Percentiles rank a stretch among this genome's conserved stretches.
phyloP scores from a whole-genome alignment of 164 flowering plant genomes.

The Sextonia rubra region DNA sequence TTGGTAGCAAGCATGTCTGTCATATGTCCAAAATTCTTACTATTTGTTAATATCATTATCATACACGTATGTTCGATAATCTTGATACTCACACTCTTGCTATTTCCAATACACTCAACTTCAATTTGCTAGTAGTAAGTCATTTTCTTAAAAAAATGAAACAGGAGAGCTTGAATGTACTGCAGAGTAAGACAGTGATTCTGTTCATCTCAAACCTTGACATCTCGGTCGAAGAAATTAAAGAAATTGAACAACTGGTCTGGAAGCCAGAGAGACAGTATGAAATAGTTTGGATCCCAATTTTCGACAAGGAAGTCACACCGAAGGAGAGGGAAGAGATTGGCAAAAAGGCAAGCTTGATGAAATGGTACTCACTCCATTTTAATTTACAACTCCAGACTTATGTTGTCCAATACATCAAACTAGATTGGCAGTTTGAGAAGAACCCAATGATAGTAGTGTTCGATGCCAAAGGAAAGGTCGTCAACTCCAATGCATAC shows the following conservation, averaged over 20 bases:
- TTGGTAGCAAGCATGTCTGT: too few species aligned
- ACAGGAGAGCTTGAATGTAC: slow-evolving; percentile 52
- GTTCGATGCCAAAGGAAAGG: slow-evolving; percentile 28
- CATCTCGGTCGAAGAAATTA: slow-evolving; percentile 48
- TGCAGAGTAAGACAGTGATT: slow-evolving; percentile 67
- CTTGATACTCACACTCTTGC: too few species aligned
- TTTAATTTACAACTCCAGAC: slow-evolving; percentile 40
- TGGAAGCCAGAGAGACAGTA: slow-evolving; percentile 44
- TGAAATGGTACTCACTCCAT: slow-evolving; percentile 62
- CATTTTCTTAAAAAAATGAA: too few species aligned
- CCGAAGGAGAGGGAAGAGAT: too few species aligned
- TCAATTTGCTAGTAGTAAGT: too few species aligned
- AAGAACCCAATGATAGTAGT: slow-evolving; percentile 33
- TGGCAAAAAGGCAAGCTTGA: slow-evolving; percentile 12
- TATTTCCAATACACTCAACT: too few species aligned
- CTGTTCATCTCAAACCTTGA: slow-evolving; percentile 72
- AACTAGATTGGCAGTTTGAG: slow-evolving; percentile 16
- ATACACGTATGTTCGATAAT: too few species aligned
- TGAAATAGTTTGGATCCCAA: slow-evolving; percentile 86
- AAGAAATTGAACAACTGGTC: slow-evolving; percentile 6
- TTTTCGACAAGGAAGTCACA: slow-evolving; percentile 34
- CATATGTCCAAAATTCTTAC: too few species aligned
- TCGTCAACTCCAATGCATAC: slow-evolving; percentile 16
- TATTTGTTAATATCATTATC: too few species aligned
- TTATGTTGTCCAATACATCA: slow-evolving; percentile 25